These are phyloP conservation scores for Salicornia ramosissima DNA, from an alignment of 148 eudicot species.

Conservation along the genomic window DNA sequence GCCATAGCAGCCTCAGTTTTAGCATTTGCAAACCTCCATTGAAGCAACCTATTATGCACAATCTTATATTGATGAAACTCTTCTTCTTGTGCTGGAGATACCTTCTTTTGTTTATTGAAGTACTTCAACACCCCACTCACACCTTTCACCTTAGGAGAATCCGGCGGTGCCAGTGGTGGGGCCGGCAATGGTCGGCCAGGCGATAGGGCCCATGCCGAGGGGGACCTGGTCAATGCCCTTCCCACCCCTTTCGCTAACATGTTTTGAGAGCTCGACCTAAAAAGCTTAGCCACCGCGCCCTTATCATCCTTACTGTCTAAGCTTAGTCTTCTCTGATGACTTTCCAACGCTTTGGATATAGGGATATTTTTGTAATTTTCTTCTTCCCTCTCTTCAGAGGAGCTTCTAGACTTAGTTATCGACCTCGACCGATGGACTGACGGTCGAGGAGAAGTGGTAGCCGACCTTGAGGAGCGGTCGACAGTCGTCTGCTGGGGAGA, in stretches of 20 bases:
- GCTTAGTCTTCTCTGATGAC: slow-evolving; percentile 28
- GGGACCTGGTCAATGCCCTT: slow-evolving; percentile 24
- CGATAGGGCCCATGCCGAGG: slow-evolving; percentile 77
- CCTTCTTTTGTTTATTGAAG: slow-evolving; percentile 54
- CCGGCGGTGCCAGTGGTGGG: slow-evolving; percentile 27
- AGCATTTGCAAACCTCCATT: slow-evolving; percentile 85
- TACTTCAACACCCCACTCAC: slow-evolving; percentile 58
- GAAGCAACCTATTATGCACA: slow-evolving; percentile 51
- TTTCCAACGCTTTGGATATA: slow-evolving; percentile 8
- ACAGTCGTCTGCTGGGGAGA: slow-evolving; percentile 23
- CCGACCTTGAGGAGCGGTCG: slow-evolving; percentile 24
- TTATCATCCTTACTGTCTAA: slow-evolving; percentile 13
- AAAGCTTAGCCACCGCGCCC: slow-evolving; percentile 16
- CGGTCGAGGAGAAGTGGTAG: slow-evolving; percentile 34
- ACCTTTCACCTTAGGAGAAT: slow-evolving; percentile 40
- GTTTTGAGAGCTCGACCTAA: slow-evolving; percentile 33
- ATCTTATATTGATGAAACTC: slow-evolving; percentile 51
- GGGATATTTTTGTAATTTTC: slow-evolving; percentile 22
- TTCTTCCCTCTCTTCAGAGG: slow-evolving; percentile 20
- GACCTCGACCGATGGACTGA: slow-evolving; percentile 32
- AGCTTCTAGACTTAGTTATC: slow-evolving; percentile 20
- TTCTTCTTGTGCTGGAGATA: slow-evolving; percentile 41
- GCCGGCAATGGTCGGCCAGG: slow-evolving; percentile 40
- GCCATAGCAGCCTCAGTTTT: slow-evolving; percentile 43
- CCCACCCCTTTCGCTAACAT: slow-evolving; percentile 11